phyloP scores from a whole-genome alignment of 1,284 basidiomycete genomes.

The Rhodotorula sp. region DNA sequence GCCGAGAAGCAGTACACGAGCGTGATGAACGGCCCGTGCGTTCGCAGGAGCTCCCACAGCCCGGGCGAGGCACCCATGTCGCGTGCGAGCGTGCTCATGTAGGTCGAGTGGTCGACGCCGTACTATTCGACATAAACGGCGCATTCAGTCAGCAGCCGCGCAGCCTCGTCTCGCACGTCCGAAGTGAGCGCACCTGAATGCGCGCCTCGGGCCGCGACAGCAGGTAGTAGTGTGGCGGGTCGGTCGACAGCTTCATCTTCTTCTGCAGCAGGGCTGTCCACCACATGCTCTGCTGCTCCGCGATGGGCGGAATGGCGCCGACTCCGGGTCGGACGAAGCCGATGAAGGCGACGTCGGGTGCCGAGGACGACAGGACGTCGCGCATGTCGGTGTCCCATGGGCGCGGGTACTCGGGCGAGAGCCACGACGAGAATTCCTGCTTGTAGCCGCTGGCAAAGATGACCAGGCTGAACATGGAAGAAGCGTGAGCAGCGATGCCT shows the following conservation, averaged over 20 bases:
- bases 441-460: conserved; percentile 54
- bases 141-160: not conserved
- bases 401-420: conserved; percentile 53
- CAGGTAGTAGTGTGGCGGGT: conserved; percentile 61
- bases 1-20: conserved; percentile 66
- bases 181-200: conserved; percentile 52
- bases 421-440: conserved; percentile 52
- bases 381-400: conserved; percentile 60
- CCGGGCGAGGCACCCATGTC: conserved; percentile 64
- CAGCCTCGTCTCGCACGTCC: conserved; percentile 51
- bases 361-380: conserved; percentile 53
- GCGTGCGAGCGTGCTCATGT: conserved; percentile 63
- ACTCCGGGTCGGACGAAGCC: conserved; percentile 67
- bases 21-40: conserved; percentile 60
- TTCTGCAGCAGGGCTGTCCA: conserved; percentile 62
- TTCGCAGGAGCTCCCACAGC: conserved; percentile 57
- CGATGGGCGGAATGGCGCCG: conserved; percentile 67
- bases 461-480: conserved; percentile 46
- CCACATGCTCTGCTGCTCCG: conserved; percentile 66
- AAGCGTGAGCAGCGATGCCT: not conserved
- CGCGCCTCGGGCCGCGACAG: conserved; percentile 60
- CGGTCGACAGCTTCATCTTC: conserved; percentile 54
- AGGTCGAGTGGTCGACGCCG: conserved; percentile 48
- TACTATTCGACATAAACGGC: not conserved
- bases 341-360: conserved; percentile 59